Percentiles rank a stretch among this genome's conserved stretches.
Conservation (phyloP, 345 rosid genomes). For the Euphorbia pulcherrima region DNA sequence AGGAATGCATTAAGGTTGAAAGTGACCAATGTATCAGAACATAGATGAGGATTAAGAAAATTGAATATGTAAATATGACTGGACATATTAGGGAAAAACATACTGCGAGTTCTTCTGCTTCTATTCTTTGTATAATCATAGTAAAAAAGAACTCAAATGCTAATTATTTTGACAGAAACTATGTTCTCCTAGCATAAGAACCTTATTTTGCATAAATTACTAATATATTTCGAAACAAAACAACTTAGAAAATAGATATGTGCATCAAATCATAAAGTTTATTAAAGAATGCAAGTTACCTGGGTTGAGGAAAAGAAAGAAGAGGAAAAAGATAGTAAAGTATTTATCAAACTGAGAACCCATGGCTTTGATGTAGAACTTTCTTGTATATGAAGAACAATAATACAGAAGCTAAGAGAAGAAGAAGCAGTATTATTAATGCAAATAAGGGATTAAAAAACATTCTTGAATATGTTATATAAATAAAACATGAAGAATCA, state of each 20-base stretch:
- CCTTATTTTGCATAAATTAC: too few relatives aligned
- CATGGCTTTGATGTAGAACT: constrained; percentile 33
- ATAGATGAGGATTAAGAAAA: not conserved
- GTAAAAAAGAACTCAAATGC: not conserved
- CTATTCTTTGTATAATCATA: not conserved
- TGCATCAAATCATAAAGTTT: not conserved
- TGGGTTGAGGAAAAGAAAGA: constrained; percentile 51
- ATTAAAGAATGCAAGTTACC: constrained; percentile 44
- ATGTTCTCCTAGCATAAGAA: not conserved
- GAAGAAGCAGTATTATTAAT: constrained; percentile 39
- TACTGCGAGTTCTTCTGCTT: not conserved
- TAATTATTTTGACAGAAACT: constrained; percentile 1
- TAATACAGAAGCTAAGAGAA: constrained; percentile 37
- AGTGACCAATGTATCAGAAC: not conserved
- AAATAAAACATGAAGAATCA: constrained; percentile 60
- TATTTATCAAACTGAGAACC: constrained; percentile 32
- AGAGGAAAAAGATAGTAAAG: constrained; percentile 42
- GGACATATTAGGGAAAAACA: not conserved
- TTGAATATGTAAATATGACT: not conserved
- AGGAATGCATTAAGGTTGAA: not conserved
- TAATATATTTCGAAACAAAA: not conserved
- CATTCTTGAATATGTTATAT: constrained; percentile 34
- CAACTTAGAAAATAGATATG: not conserved
- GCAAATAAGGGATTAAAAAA: constrained; percentile 51
- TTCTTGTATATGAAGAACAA: constrained; percentile 29